Conservation (phyloP, 768 basidiomycete species). For the Panellus pusillus region DNA sequence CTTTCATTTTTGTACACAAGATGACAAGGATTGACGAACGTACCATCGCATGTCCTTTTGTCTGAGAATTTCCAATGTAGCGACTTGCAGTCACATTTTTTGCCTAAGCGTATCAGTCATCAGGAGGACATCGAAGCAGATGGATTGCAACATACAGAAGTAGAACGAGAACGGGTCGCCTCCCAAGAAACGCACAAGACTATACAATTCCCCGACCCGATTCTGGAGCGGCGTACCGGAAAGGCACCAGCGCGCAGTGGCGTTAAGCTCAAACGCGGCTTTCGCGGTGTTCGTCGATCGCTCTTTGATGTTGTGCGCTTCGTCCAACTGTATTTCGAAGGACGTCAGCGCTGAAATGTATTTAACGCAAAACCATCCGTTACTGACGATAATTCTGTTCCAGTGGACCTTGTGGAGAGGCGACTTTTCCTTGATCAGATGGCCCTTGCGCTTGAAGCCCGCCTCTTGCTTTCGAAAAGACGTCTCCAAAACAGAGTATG, state of each 20-base stretch:
- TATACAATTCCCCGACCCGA: slow-evolving; percentile 98
- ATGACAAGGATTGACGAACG: slow-evolving; percentile 18
- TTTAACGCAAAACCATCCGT: neutral
- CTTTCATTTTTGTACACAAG: neutral
- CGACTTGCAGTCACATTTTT: slow-evolving; percentile 90
- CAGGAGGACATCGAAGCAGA: neutral
- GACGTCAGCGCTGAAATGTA: too few relatives aligned
- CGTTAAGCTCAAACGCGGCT: slow-evolving; percentile 87
- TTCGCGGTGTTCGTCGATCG: slow-evolving; percentile 93
- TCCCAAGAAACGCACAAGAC: slow-evolving; percentile 89
- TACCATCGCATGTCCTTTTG: slow-evolving; percentile 81
- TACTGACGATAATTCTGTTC: slow-evolving; percentile 73
- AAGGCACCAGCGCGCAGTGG: slow-evolving; percentile 88
- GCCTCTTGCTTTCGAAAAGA: slow-evolving; percentile 90
- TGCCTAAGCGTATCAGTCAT: slow-evolving; percentile 51
- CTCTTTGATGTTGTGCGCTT: slow-evolving; percentile 98
- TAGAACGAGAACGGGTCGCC: slow-evolving; percentile 91
- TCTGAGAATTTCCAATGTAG: slow-evolving; percentile 93
- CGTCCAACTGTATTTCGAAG: slow-evolving; percentile 63
- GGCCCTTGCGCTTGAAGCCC: slow-evolving; percentile 86
- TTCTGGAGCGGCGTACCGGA: slow-evolving; percentile 97
- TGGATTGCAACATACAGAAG: slow-evolving; percentile 61
- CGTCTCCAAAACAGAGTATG: slow-evolving; percentile 84
- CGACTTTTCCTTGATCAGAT: slow-evolving; percentile 85
- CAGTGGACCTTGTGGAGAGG: slow-evolving; percentile 83